These are phyloP conservation scores for Trapa bicornis DNA, from an alignment of 345 rosid genomes.

Conservation along the genomic window DNA sequence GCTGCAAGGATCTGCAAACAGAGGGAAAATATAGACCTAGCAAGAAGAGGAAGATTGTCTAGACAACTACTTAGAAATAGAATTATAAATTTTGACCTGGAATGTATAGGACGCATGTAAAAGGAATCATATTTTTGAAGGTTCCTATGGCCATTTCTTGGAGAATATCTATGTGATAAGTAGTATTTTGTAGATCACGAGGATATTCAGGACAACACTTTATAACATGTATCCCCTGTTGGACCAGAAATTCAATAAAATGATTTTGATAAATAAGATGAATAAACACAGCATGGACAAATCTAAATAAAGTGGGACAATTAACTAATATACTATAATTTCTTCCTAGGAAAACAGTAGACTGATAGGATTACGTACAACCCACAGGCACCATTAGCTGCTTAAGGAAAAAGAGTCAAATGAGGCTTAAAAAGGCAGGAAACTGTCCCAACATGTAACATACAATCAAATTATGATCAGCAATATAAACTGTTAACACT, in stretches of 20 bases:
- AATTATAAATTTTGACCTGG: not conserved
- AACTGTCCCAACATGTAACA: not conserved
- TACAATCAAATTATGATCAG: not conserved
- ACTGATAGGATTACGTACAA: not conserved
- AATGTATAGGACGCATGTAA: not conserved
- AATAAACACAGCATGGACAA: not conserved
- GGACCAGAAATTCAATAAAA: not conserved
- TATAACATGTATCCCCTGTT: not conserved
- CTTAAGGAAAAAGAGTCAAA: not conserved
- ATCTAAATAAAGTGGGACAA: not conserved
- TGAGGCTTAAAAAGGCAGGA: not conserved
- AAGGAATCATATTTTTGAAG: not conserved
- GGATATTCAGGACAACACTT: not conserved
- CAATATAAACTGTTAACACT: not conserved
- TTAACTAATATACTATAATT: not conserved
- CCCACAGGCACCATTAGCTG: not conserved
- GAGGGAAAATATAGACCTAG: slow-evolving; percentile 1
- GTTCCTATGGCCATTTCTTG: not conserved
- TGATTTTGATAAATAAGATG: not conserved
- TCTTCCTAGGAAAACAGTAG: not conserved
- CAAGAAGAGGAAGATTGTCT: not conserved
- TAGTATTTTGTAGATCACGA: not conserved
- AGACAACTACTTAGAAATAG: not conserved
- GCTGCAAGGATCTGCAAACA: slow-evolving; percentile 70
- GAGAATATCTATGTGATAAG: not conserved